These are phyloP conservation scores for Triticum turgidum DNA, from an alignment of 176 grass and related monocot genomes.

Conservation along the genomic window DNA sequence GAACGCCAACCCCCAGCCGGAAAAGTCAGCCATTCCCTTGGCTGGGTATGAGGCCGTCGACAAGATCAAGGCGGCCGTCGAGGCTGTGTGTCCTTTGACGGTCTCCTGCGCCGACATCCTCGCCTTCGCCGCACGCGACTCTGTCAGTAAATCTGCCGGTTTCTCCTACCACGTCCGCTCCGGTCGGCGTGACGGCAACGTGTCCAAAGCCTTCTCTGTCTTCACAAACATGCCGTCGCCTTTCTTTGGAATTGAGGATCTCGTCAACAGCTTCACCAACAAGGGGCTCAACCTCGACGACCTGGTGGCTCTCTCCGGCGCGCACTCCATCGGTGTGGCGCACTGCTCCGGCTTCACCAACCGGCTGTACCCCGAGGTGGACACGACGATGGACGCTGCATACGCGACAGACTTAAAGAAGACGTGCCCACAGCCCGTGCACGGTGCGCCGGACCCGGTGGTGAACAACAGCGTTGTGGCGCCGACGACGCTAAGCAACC, in stretches of 20 bases:
- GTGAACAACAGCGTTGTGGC: conserved; percentile 32
- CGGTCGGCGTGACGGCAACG: background rate
- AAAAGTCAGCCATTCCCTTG: conserved; percentile 45
- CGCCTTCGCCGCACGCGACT: conserved; percentile 51
- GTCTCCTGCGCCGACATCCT: conserved; percentile 93
- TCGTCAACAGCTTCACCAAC: background rate
- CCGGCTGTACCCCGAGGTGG: conserved; percentile 3
- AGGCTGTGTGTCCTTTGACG: conserved; percentile 15
- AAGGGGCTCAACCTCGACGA: background rate
- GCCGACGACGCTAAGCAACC: conserved; percentile 11
- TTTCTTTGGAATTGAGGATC: background rate
- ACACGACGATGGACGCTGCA: conserved; percentile 17
- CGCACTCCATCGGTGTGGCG: background rate
- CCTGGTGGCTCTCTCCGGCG: background rate
- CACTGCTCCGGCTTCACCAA: background rate
- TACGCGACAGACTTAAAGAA: conserved; percentile 26
- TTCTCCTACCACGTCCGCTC: background rate
- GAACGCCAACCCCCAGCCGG: conserved; percentile 13
- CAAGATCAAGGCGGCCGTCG: conserved; percentile 26
- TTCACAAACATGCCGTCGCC: background rate
- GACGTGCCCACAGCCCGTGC: background rate
- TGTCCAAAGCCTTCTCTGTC: background rate
- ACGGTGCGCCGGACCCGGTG: background rate
- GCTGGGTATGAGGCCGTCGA: conserved; percentile 37
- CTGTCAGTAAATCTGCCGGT: background rate